Evolutionary conservation across 1,139 yeast genomes (phyloP), one percentile per base, ranked within the genome.

Genomic region (Yamadazyma epiphylla): DNA sequence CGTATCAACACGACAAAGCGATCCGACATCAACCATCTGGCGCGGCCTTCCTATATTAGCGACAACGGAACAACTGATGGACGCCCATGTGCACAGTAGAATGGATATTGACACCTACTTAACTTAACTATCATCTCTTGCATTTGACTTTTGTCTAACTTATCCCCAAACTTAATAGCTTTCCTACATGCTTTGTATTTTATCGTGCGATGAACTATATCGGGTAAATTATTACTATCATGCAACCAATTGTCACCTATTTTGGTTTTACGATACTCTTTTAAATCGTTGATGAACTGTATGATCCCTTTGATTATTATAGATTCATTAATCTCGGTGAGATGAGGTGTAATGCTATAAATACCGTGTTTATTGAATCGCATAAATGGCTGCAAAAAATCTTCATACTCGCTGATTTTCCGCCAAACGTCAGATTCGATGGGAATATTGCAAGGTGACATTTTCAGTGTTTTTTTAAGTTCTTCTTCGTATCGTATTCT

Each of bases 81-180:
- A 31, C 95, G 54, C 0, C 95, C 95, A 53, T 87, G 95, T 0
- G 95, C 95, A 61, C 95, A 87, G 34, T 74, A 79, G 41, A 84
- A 82, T 0, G 95, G 95, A 11, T 69, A 53, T 12, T 55, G 46
- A 46, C 95, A 85, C 3, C 36, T 24, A 0, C 62, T 44, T 15
- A 86, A 58, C 2, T 55, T 39, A 1, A 33, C 27, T 0, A 85
- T 44, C 27, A 84, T 43, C 0, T 45, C 27, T 3, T 45, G 36
- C 60, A 87, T 80, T 32, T 77, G 72, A 0, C 37, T 39, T 1
- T 27, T 32, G 0, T 62, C 45, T 23, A 87, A 49, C 2, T 35
- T 30, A 27, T 77, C 78, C 0, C 95, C 95, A 58, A 86, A 86
- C 78, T 70, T 84, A 5, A 85, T 62, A 0, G 95, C 78, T 3